Conservation (phyloP, 208 protist genomes). For the Leishmania aethiopica region DNA sequence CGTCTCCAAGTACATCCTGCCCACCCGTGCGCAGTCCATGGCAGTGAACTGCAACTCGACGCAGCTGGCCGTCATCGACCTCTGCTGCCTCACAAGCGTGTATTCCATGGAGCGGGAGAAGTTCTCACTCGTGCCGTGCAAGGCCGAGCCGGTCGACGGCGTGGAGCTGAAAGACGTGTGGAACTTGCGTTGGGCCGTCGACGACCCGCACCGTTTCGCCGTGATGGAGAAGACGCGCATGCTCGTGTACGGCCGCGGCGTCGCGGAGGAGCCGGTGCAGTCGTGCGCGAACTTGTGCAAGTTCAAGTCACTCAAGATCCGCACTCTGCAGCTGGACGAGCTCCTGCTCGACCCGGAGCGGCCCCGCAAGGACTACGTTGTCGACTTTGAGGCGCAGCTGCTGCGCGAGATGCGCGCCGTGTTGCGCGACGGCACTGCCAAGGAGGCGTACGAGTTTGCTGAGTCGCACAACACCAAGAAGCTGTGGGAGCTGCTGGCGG, state of each 20-base stretch:
- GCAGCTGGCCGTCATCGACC: constrained; percentile 90
- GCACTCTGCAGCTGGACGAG: constrained; percentile 93
- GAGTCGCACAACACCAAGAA: constrained; percentile 88
- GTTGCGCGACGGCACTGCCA: constrained; percentile 58
- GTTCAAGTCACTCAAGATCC: constrained; percentile 93
- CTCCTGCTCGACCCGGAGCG: constrained; percentile 93
- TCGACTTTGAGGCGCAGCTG: constrained; percentile 89
- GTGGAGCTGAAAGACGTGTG: constrained; percentile 96
- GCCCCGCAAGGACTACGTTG: constrained; percentile 83
- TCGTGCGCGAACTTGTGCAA: constrained; percentile 91
- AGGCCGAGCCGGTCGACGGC: constrained; percentile 50
- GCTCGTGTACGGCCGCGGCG: constrained; percentile 90
- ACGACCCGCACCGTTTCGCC: constrained; percentile 93
- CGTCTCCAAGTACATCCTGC: constrained; percentile 77
- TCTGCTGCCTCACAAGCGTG: constrained; percentile 80
- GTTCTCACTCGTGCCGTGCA: constrained; percentile 67
- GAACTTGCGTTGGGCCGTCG: constrained; percentile 92
- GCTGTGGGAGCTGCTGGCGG: constrained; percentile 95
- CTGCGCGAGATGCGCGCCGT: constrained; percentile 88
- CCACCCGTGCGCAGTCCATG: constrained; percentile 83
- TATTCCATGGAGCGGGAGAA: constrained; percentile 61
- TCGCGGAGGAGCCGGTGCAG: constrained; percentile 92
- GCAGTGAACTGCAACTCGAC: constrained; percentile 93
- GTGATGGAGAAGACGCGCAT: constrained; percentile 96
- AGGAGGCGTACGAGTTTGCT: constrained; percentile 94